A percentile compares a stretch with the other conserved stretches of the same genome.
These are phyloP conservation scores for Chara braunii DNA, from an alignment of 139 green algal genomes.

Conservation along the genomic window DNA sequence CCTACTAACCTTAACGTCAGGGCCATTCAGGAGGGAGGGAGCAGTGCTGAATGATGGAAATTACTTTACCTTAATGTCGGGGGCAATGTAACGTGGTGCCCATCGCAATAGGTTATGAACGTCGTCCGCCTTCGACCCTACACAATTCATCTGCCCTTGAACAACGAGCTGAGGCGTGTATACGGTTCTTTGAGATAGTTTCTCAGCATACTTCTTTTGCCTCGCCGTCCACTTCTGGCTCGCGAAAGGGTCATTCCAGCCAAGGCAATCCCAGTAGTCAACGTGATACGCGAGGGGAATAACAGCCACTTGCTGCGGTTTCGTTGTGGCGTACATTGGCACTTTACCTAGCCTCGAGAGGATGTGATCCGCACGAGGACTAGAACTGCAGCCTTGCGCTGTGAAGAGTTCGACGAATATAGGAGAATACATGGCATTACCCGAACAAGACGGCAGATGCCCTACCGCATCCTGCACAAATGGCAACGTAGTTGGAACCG, in stretches of 20 bases:
- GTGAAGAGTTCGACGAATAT: too few species aligned
- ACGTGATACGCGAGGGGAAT: conserved; percentile 6
- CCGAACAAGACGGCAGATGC: too few species aligned
- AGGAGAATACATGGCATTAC: too few species aligned
- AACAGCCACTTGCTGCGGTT: too few species aligned
- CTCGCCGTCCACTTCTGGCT: background rate
- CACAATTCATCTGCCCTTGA: background rate
- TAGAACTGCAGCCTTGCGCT: background rate
- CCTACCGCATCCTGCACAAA: too few species aligned
- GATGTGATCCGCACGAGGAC: background rate
- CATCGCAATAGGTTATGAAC: background rate
- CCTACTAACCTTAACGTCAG: too few species aligned
- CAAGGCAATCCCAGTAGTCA: conserved; percentile 11
- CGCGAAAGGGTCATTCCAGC: conserved; percentile 1
- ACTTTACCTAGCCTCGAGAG: background rate
- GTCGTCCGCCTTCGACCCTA: background rate
- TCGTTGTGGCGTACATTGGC: too few species aligned
- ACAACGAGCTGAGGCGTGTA: conserved; percentile 10
- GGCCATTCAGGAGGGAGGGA: too few species aligned
- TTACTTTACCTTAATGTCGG: background rate
- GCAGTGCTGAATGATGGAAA: too few species aligned
- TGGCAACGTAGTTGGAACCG: too few species aligned
- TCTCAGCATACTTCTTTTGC: background rate
- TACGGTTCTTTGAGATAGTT: background rate
- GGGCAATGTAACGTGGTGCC: background rate